Conservation (phyloP, 345 rosid species). For the Ceriops zippeliana region DNA sequence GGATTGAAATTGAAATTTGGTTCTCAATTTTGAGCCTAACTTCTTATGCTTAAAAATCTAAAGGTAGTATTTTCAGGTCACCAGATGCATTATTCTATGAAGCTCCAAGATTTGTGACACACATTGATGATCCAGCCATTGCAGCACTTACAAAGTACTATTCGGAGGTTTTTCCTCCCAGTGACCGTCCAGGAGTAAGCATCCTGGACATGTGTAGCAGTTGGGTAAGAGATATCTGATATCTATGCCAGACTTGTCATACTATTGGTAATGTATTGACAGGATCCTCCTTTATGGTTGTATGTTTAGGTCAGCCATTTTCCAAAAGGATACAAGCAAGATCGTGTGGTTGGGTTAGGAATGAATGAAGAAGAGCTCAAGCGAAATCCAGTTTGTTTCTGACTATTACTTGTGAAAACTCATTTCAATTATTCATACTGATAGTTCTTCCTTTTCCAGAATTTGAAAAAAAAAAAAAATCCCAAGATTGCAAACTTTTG, state of each 20-base stretch:
- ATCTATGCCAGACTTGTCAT: not conserved
- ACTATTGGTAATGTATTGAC: slow-evolving; percentile 1
- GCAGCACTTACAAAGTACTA: slow-evolving; percentile 79
- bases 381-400: slow-evolving; percentile 54
- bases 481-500: not conserved
- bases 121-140: slow-evolving; percentile 88
- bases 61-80: slow-evolving; percentile 43
- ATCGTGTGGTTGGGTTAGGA: slow-evolving; percentile 72
- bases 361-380: slow-evolving; percentile 91
- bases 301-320: slow-evolving; percentile 80
- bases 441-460: not conserved
- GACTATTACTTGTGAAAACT: slow-evolving; percentile 3
- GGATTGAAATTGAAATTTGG: too few relatives aligned
- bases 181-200: slow-evolving; percentile 68
- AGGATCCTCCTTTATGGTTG: slow-evolving; percentile 1
- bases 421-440: not conserved
- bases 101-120: slow-evolving; percentile 83
- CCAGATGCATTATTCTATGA: slow-evolving; percentile 74
- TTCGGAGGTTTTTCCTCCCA: slow-evolving; percentile 73
- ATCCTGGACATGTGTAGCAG: slow-evolving; percentile 93
- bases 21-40: not conserved
- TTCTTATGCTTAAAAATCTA: slow-evolving; percentile 2
- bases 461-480: too few relatives aligned
- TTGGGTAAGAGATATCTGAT: slow-evolving; percentile 57
- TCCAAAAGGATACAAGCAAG: slow-evolving; percentile 85